Evolutionary conservation across 352 stramenopile species (phyloP), one percentile per base, ranked within the genome.

Genomic region (Pythium aquatile): DNA sequence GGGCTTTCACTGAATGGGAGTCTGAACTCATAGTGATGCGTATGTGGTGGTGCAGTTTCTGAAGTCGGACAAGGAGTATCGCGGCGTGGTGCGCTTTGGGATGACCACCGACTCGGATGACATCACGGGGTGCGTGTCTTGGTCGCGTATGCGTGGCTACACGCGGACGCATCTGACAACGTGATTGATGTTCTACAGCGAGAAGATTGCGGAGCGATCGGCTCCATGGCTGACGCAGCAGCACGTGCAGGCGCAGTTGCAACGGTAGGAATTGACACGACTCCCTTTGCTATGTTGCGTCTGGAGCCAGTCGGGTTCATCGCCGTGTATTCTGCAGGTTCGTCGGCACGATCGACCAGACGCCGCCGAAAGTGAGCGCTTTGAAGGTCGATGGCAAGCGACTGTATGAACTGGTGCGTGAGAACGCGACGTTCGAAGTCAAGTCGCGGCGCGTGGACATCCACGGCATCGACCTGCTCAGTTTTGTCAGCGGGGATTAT

Each of bases 91-190:
- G 30, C 85, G 86, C 26, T 87, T 94, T 47, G 88, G 88, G 5
- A 60, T 94, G 29, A 93, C 84, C 0, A 95, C 88, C 8, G 71
- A 81, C 68, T 81, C 85, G 29, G 88, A 96, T 71, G 88, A 96
- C 57, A 83, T 94, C 63, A 93, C 81, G 6, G 88, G 79, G 82
- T 89, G 55, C 13, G 35, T 30, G 33, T 32, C 33, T 20, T 49
- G 16, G 24, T 40, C n/a, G 20, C 9, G 11, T 5, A 16, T 30
- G 14, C 30, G 33, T 16, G 14, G 33, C 20, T 4, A 20, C 8
- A 10, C 28, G 8, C 11, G 40, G 4, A 9, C 39, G 17, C n/a
- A 13, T 26, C 11, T 28, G 14, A 32, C 32, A 5, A 28, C 4
- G 33, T 32, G n/a, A 30, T 30, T 48, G 4, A 17, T 48, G 40